phyloP scores from a whole-genome alignment of 2,329 filamentous ascomycete species.

The Pseudogymnoascus sp. region DNA sequence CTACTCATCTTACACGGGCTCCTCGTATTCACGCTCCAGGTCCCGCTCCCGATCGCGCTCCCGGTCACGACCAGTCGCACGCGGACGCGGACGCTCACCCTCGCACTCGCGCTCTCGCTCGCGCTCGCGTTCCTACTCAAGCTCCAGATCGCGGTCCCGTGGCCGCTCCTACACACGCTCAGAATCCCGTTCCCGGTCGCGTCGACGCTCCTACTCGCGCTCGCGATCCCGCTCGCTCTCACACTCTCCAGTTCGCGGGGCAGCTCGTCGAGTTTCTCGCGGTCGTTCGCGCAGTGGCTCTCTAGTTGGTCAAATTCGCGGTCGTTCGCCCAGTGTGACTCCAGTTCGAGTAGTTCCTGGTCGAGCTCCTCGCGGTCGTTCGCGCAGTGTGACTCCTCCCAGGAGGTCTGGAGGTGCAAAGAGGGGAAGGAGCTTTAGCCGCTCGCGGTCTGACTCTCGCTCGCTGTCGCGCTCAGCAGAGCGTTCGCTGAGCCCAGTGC shows the following conservation, averaged over 20 bases:
- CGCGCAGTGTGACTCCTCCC: conserved; percentile 16
- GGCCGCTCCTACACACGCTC: conserved; percentile 30
- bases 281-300: neutral
- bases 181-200: conserved; percentile 23
- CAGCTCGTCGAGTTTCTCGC: neutral
- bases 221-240: neutral
- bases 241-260: conserved; percentile 21
- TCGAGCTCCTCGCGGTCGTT: neutral
- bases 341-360: neutral
- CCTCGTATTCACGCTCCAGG: conserved; percentile 45
- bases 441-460: neutral
- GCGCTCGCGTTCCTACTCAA: conserved; percentile 18
- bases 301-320: neutral
- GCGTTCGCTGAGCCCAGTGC: neutral
- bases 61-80: conserved; percentile 16
- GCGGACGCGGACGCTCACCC: conserved; percentile 20
- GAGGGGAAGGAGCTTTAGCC: conserved; percentile 11
- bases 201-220: conserved; percentile 21
- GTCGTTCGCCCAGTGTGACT: neutral
- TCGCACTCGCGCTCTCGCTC: conserved; percentile 18
- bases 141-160: conserved; percentile 14
- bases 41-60: conserved; percentile 20
- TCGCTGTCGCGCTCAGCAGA: neutral
- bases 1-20: conserved; percentile 67
- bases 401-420: conserved; percentile 10